A percentile compares a stretch with the other conserved stretches of the same genome.
Evolutionary conservation across 2,329 filamentous ascomycete species (phyloP).

Genomic region (Cladosporium sp.): DNA sequence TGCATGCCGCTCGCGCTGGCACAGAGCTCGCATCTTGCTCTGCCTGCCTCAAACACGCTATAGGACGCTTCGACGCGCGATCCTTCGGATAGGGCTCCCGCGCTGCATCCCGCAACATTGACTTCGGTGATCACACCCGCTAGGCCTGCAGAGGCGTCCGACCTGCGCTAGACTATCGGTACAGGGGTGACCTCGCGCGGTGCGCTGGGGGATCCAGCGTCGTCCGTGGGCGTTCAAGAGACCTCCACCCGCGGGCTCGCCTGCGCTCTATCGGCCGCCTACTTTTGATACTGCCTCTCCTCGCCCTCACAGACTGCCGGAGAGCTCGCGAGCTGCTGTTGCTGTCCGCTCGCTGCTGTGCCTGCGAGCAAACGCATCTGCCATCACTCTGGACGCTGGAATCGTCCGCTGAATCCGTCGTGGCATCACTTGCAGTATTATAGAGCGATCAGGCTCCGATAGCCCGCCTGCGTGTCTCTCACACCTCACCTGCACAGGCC

Average conservation of each 20-base stretch:
- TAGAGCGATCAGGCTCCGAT: background rate
- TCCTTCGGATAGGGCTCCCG: slow-evolving; percentile 3
- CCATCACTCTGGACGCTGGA: slow-evolving; percentile 10
- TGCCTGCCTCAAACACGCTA: background rate
- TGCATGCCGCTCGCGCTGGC: too few relatives aligned
- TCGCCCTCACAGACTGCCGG: slow-evolving; percentile 2
- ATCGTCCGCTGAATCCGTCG: slow-evolving; percentile 1
- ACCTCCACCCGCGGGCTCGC: background rate
- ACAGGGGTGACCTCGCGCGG: background rate
- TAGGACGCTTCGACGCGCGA: background rate
- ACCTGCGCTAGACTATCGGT: slow-evolving; percentile 3
- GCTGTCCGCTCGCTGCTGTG: slow-evolving; percentile 7
- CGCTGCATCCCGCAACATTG: slow-evolving; percentile 1
- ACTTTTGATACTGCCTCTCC: slow-evolving; percentile 1
- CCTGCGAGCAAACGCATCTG: background rate
- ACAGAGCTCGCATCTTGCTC: background rate
- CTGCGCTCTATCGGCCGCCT: slow-evolving; percentile 4
- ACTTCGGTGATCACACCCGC: slow-evolving; percentile 8
- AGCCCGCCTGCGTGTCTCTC: background rate
- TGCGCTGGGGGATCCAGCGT: too few relatives aligned
- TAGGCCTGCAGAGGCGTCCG: slow-evolving; percentile 11
- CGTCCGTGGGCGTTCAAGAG: slow-evolving; percentile 1
- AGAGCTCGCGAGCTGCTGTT: slow-evolving; percentile 4
- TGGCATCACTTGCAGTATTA: background rate
- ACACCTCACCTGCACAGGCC: background rate